These are phyloP conservation scores for Hyaloscypha hepaticicola DNA, from an alignment of 495 filamentous ascomycete species.

Conservation along the genomic window DNA sequence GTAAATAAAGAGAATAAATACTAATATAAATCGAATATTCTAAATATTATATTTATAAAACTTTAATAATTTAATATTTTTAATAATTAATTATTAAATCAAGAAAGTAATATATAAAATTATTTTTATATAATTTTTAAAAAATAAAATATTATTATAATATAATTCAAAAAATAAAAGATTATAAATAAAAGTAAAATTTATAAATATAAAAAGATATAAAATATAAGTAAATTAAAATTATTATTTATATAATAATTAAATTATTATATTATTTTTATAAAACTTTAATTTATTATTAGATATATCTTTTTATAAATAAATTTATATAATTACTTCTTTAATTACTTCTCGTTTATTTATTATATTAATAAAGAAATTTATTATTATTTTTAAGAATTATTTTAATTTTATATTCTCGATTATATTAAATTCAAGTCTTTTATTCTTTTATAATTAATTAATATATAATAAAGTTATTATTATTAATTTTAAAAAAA, in stretches of 20 bases:
- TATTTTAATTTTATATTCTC: constrained; percentile 70
- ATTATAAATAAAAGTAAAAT: constrained; percentile 6
- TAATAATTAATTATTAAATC: constrained; percentile 36
- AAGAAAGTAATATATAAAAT: not conserved
- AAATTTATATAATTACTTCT: constrained; percentile 77
- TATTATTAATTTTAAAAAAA: constrained; percentile 76
- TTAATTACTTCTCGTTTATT: constrained; percentile 81
- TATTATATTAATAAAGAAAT: constrained; percentile 72
- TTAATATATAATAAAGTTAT: constrained; percentile 82
- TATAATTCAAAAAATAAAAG: not conserved
- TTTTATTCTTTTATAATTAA: constrained; percentile 72
- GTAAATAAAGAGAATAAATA: constrained; percentile 55
- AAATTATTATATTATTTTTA: not conserved
- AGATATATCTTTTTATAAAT: constrained; percentile 65
- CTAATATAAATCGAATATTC: constrained; percentile 55
- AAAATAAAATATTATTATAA: not conserved
- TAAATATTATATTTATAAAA: constrained; percentile 54
- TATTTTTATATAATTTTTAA: not conserved
- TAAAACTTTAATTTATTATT: constrained; percentile 52
- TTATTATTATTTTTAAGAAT: constrained; percentile 70
- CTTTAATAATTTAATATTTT: constrained; percentile 58
- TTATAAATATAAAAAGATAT: constrained; percentile 6
- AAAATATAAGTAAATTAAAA: not conserved
- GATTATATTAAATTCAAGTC: constrained; percentile 73
- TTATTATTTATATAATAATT: constrained; percentile 4